phyloP scores from a whole-genome alignment of 371 early-diverging fungal species.

The Circinella minor region DNA sequence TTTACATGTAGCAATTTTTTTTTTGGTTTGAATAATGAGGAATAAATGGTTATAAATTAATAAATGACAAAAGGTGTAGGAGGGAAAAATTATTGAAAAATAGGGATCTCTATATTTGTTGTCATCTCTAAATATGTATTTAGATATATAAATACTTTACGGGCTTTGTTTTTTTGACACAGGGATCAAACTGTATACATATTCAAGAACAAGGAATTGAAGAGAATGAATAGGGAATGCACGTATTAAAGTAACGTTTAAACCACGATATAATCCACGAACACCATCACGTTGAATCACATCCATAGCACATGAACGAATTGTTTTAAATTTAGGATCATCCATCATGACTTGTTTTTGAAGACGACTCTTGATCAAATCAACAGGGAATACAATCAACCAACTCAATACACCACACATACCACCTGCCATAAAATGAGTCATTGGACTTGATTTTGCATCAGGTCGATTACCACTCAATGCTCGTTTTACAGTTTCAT shows the following conservation, averaged over 20 bases:
- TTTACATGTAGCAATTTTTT: too few relatives aligned
- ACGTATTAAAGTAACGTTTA: constrained; percentile 75
- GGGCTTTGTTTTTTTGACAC: background rate
- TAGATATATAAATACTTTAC: too few relatives aligned
- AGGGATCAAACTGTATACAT: constrained; percentile 50
- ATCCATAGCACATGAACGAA: constrained; percentile 53
- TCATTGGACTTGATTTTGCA: constrained; percentile 60
- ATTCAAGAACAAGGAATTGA: constrained; percentile 68
- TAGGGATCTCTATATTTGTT: too few relatives aligned
- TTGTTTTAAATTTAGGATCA: constrained; percentile 45
- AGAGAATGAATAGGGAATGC: constrained; percentile 86
- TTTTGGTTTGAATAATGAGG: too few relatives aligned
- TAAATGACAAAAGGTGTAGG: too few relatives aligned
- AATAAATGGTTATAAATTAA: too few relatives aligned
- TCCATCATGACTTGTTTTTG: constrained; percentile 74
- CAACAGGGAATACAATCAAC: constrained; percentile 81
- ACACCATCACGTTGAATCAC: constrained; percentile 61
- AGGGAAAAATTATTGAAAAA: too few relatives aligned
- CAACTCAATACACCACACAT: constrained; percentile 79
- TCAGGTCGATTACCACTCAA: constrained; percentile 38
- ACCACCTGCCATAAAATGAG: constrained; percentile 77
- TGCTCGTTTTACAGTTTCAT: constrained; percentile 71
- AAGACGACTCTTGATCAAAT: constrained; percentile 74
- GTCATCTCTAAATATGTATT: too few relatives aligned
- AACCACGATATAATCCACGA: constrained; percentile 72